phyloP scores from a whole-genome alignment of 129 eudicot genomes.

The Artemisia tridentata region DNA sequence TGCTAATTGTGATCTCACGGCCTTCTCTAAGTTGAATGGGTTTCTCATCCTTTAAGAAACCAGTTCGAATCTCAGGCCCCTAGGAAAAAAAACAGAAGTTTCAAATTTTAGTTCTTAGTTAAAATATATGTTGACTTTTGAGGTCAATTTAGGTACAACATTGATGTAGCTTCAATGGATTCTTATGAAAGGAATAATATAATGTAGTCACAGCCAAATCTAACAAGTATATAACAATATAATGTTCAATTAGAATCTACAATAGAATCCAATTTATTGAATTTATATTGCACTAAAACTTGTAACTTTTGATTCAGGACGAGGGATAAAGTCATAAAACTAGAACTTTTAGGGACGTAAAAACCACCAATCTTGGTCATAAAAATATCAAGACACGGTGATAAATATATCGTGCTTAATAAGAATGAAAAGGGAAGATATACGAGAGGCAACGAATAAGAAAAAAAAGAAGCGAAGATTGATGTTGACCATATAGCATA shows the following conservation, averaged over 20 bases:
- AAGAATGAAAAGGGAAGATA: too few species aligned
- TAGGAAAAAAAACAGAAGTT: slow-evolving; percentile 14
- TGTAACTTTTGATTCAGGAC: not conserved
- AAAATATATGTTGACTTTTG: not conserved
- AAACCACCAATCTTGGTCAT: not conserved
- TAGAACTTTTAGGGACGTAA: too few species aligned
- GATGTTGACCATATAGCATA: too few species aligned
- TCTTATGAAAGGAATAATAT: not conserved
- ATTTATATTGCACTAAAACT: not conserved
- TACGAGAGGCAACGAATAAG: too few species aligned
- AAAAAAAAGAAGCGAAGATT: too few species aligned
- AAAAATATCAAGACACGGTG: not conserved
- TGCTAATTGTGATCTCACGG: slow-evolving; percentile 69
- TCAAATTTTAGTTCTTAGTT: not conserved
- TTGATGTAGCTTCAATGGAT: not conserved
- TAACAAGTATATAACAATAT: not conserved
- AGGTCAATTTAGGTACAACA: not conserved
- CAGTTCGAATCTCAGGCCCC: slow-evolving; percentile 99
- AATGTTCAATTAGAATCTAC: not conserved
- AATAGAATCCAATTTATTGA: not conserved
- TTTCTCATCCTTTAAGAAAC: slow-evolving; percentile 70
- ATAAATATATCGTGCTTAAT: not conserved
- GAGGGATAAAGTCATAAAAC: not conserved
- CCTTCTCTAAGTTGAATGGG: slow-evolving; percentile 89
- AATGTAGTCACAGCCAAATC: not conserved